Conservation (phyloP, 305 asterid species). For the Petunia hybrid region DNA sequence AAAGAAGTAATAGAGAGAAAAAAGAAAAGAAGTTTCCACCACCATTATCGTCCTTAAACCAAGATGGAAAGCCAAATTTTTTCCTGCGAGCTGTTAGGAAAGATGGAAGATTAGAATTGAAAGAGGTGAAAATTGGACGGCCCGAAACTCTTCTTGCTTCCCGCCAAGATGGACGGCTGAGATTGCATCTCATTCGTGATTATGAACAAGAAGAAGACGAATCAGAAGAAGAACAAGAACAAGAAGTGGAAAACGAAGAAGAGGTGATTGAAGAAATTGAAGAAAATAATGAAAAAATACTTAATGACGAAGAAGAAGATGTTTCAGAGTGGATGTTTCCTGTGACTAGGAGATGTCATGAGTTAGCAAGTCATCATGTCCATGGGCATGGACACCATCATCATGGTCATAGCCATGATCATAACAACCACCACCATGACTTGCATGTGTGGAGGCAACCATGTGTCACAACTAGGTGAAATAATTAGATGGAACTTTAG, state of each 20-base stretch:
- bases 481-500: background rate
- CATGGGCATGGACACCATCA: slow-evolving; percentile 20
- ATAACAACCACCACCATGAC: slow-evolving; percentile 30
- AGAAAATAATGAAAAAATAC: background rate
- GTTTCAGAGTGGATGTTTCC: slow-evolving; percentile 38
- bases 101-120: slow-evolving; percentile 48
- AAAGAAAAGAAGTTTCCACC: slow-evolving; percentile 48
- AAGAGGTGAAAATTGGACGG: slow-evolving; percentile 37
- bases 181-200: slow-evolving; percentile 39
- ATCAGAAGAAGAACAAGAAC: slow-evolving; percentile 1
- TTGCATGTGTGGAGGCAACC: slow-evolving; percentile 45
- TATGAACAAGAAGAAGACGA: slow-evolving; percentile 29
- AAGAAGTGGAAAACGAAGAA: background rate
- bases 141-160: slow-evolving; percentile 40
- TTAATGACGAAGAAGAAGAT: background rate
- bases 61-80: slow-evolving; percentile 44
- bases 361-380: slow-evolving; percentile 27
- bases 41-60: slow-evolving; percentile 42
- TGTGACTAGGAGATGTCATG: slow-evolving; percentile 37
- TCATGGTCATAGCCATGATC: slow-evolving; percentile 21
- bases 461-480: slow-evolving; percentile 43
- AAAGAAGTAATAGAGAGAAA: slow-evolving; percentile 28
- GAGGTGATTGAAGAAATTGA: background rate
- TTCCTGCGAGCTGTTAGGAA: slow-evolving; percentile 44
- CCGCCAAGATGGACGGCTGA: slow-evolving; percentile 49